phyloP scores from a whole-genome alignment of 495 filamentous ascomycete genomes.

The Lindgomyces ingoldianus region DNA sequence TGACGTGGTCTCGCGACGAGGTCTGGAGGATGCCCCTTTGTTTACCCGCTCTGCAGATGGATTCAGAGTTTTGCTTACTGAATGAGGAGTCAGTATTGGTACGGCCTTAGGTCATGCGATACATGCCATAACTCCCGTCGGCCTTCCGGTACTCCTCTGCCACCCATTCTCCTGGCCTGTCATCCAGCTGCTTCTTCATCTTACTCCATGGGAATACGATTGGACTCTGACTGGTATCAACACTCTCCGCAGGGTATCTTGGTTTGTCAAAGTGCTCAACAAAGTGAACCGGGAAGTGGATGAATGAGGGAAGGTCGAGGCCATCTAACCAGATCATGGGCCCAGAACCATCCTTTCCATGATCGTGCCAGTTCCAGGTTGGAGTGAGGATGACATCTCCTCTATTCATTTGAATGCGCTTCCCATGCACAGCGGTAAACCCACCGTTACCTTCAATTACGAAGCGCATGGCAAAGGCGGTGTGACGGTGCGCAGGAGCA shows the following conservation, averaged over 20 bases:
- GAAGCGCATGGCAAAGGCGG: slow-evolving; percentile 55
- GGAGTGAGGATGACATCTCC: slow-evolving; percentile 57
- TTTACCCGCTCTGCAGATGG: slow-evolving; percentile 47
- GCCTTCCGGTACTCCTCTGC: not conserved
- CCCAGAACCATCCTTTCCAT: slow-evolving; percentile 53
- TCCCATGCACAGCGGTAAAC: slow-evolving; percentile 55
- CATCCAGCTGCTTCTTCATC: slow-evolving; percentile 46
- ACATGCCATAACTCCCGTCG: no score
- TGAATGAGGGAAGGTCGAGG: slow-evolving; percentile 50
- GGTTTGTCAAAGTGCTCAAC: slow-evolving; percentile 49
- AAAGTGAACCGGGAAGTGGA: slow-evolving; percentile 53
- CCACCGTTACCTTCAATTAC: slow-evolving; percentile 54
- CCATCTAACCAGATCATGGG: slow-evolving; percentile 58
- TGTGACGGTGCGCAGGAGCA: slow-evolving; percentile 53
- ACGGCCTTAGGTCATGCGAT: no score
- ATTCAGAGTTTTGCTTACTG: slow-evolving; percentile 44
- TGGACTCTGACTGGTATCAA: slow-evolving; percentile 43
- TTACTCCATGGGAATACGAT: slow-evolving; percentile 49
- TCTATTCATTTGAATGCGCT: slow-evolving; percentile 49
- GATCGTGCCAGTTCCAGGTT: slow-evolving; percentile 56
- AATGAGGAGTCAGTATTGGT: not conserved
- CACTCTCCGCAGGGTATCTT: slow-evolving; percentile 49
- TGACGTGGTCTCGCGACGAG: slow-evolving; percentile 47
- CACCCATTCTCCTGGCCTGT: slow-evolving; percentile 25
- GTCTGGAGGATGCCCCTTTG: slow-evolving; percentile 36